A percentile compares a stretch with the other conserved stretches of the same genome.
Conservation (phyloP, 139 green algal genomes). For the Chlamydomonas schloesseri region DNA sequence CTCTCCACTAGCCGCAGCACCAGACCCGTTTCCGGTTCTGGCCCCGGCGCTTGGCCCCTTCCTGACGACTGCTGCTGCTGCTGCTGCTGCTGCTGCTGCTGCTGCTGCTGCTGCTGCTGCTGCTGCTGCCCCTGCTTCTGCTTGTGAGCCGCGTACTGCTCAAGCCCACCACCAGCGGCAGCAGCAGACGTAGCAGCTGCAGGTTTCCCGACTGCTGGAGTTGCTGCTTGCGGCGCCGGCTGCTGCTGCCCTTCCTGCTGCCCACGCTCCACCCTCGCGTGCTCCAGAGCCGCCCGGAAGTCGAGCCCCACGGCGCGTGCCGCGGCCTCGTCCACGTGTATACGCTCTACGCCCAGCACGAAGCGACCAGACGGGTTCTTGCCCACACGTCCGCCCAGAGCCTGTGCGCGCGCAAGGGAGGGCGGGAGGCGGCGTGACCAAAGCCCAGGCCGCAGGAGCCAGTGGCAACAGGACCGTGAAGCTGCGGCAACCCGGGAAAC, state of each 20-base stretch:
- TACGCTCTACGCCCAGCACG: slow-evolving; percentile 38
- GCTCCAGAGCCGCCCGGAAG: not conserved
- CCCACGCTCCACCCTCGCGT: not conserved
- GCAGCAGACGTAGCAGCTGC: no score
- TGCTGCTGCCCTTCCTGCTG: not conserved
- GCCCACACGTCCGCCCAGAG: slow-evolving; percentile 61
- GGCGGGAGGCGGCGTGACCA: not conserved
- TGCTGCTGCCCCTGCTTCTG: not conserved
- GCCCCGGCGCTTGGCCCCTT: not conserved
- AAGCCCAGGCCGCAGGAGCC: no score
- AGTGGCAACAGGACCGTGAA: no score
- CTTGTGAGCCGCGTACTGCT: not conserved
- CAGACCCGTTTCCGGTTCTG: not conserved
- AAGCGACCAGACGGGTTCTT: slow-evolving; percentile 65
- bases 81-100: not conserved
- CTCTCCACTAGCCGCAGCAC: slow-evolving; percentile 60
- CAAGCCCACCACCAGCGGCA: no score
- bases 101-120: not conserved
- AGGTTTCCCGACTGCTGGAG: no score
- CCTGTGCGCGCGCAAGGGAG: slow-evolving; percentile 2
- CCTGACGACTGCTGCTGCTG: not conserved
- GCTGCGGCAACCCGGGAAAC: no score
- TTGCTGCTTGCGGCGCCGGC: not conserved
- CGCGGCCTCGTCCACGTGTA: not conserved
- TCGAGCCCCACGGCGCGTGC: not conserved